Evolutionary conservation across 2,329 filamentous ascomycete genomes (phyloP), one percentile per base, ranked within the genome.

Genomic region (Curvularia verruculosa): DNA sequence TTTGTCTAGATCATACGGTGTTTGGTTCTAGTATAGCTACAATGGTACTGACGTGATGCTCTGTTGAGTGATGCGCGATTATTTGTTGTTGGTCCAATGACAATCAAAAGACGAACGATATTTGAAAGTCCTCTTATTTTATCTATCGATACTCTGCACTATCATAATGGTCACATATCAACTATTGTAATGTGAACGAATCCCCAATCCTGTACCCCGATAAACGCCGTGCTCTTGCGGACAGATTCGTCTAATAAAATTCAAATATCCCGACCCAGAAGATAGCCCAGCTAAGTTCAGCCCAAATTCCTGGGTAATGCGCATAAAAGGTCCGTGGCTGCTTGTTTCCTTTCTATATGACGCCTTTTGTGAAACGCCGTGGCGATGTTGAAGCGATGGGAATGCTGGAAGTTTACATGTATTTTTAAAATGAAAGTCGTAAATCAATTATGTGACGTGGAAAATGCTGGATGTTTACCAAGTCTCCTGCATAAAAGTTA

Each of bases 191-290:
- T 18, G 13, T 5, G 18, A 9, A 13, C 26, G n/a, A 26, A n/a
- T 19, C 9, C 26, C 18, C 23, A 21, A 29, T 36, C 3, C 21
- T 28, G 21, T n/a, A 28, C 34, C 21, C 10, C 9, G 18, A 43
- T 19, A 37, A 59, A 59, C 53, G 54, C 57, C 57, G 43, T 56
- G 54, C 57, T 59, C 53, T 50, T 57, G 49, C 49, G 29, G 43
- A 55, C 26, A 59, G 36, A 24, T 40, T 28, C 53, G 28, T 56
- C 49, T 54, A 56, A 56, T 43, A 34, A 46, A 39, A 50, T 21
- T n/a, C 28, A 19, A 49, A 40, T 23, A 29, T 23, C 24, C 46
- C 52, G 10, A 28, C 44, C 49, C 57, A 34, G 26, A 49, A 50
- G 26, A 36, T n/a, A 52, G 39, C 36, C 28, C 36, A 45, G 48